These are phyloP conservation scores for Capsicum rhomboideum DNA, from an alignment of 257 asterid species.

Conservation along the genomic window DNA sequence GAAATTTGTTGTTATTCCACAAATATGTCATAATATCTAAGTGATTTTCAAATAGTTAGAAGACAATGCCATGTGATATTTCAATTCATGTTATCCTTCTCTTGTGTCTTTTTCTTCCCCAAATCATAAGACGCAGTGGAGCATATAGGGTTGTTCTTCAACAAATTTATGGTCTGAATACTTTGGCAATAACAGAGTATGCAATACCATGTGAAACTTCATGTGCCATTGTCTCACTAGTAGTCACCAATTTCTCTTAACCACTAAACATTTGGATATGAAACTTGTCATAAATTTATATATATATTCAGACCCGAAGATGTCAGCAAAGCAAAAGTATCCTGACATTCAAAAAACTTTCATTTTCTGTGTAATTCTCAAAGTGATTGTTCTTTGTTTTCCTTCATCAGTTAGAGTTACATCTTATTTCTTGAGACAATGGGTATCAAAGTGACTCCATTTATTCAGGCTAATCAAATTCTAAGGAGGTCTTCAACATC, in stretches of 20 bases:
- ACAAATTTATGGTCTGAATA: not conserved
- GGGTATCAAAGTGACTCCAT: not conserved
- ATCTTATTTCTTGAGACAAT: not conserved
- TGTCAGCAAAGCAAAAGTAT: not conserved
- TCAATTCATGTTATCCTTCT: not conserved
- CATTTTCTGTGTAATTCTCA: not conserved
- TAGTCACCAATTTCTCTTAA: not conserved
- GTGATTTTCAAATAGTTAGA: not conserved
- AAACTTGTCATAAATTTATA: not conserved
- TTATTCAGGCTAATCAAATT: not conserved
- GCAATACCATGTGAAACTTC: not conserved
- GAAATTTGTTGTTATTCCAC: not conserved
- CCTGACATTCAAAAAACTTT: no score
- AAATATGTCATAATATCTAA: accelerated
- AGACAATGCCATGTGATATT: not conserved
- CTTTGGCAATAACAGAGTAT: not conserved
- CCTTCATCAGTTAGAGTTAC: not conserved
- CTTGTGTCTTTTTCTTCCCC: not conserved
- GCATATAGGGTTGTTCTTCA: not conserved
- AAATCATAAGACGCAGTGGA: not conserved
- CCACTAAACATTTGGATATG: not conserved
- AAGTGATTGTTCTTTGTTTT: not conserved
- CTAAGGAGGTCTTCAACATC: not conserved
- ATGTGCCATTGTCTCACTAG: not conserved
- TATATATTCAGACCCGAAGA: not conserved